Conservation (phyloP, 768 basidiomycete species). For the Wakefieldia striispora region DNA sequence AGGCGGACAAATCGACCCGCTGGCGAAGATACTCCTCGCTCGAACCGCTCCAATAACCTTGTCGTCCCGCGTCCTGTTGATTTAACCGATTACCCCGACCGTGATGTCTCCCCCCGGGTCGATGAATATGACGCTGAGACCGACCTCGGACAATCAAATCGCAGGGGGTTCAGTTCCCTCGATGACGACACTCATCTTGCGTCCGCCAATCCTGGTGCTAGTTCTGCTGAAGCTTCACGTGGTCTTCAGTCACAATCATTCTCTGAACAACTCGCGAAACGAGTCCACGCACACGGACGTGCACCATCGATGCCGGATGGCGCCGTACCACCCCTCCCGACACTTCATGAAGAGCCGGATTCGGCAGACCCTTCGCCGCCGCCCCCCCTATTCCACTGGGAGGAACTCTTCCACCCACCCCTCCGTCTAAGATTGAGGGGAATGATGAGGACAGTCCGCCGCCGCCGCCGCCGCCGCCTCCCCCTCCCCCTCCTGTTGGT, state of each 20-base stretch:
- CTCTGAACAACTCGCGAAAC: conserved; percentile 62
- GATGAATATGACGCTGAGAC: conserved; percentile 54
- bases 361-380: conserved; percentile 22
- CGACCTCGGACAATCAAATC: conserved; percentile 53
- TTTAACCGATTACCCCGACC: conserved; percentile 39
- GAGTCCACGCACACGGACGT: conserved; percentile 50
- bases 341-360: conserved; percentile 41
- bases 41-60: conserved; percentile 41
- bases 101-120: conserved; percentile 44
- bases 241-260: conserved; percentile 45
- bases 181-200: conserved; percentile 58
- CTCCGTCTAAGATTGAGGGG: conserved; percentile 16
- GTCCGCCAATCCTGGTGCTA: conserved; percentile 49
- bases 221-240: conserved; percentile 36
- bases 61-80: conserved; percentile 46
- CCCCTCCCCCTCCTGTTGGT: conserved; percentile 38
- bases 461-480: conserved; percentile 27
- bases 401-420: conserved; percentile 1
- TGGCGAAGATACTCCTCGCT: conserved; percentile 40
- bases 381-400: conserved; percentile 9
- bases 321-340: conserved; percentile 34
- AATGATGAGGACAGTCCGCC: conserved; percentile 26
- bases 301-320: conserved; percentile 37
- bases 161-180: conserved; percentile 22
- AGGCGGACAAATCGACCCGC: conserved; percentile 44